Evolutionary conservation across 2,329 filamentous ascomycete species (phyloP), one percentile per base, ranked within the genome.

Genomic region (Ciborinia camelliae): DNA sequence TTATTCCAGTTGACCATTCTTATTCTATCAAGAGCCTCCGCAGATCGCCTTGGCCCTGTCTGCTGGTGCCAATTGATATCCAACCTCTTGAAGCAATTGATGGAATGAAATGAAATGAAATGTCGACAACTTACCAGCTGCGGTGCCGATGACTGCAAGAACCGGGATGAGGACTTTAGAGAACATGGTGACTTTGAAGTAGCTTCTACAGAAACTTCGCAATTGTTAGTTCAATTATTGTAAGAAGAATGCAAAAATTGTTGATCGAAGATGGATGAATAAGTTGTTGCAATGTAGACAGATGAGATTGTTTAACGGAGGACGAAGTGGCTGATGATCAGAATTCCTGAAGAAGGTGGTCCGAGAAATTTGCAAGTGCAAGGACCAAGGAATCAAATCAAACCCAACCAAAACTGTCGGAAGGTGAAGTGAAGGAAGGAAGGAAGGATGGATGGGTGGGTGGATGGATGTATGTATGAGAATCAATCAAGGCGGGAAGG

Each of bases 131-230:
- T 45, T 64, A 64, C 62, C 62, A 64, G 45, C 45, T 30, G 54
- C 53, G 23, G 45, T 32, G 30, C 62, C 45, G 14, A 64, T 26
- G 62, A 64, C 62, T 60, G 62, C 62, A 35, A 64, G 62, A 64
- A 54, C 54, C 43, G 62, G 62, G 15, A 64, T 32, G n/a, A 64
- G 32, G 28, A 10, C n/a, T 41, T 60, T 58, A 32, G 62, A 47
- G 53, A 60, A 64, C 62, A 64, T 64, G 32, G 6, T 64, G 52
- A 41, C 51, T 64, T 50, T 14, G 35, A 60, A 51, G 53, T 60
- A 64, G 26, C 41, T 64, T 58, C 53, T 64, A 51, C 62, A 60
- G 51, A 50, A 59, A 64, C 51, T 64, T 23, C 5, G 43, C 62
- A 39, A 60, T 57, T 26, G 54, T 64, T 47, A 64, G 62, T 47